phyloP scores from a whole-genome alignment of 179 eudicot species.

The Kewa caespitosa region DNA sequence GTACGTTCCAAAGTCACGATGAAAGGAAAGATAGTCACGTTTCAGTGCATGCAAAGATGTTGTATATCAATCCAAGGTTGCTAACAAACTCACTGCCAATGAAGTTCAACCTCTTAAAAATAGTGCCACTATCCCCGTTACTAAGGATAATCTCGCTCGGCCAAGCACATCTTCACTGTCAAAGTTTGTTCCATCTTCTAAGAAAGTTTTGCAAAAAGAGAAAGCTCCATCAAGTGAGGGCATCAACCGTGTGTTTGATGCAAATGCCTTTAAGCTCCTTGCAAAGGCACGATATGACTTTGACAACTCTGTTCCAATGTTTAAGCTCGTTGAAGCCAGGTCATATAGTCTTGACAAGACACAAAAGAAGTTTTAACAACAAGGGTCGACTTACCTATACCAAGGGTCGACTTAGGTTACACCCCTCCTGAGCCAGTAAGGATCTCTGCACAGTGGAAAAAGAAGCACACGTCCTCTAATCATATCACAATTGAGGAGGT shows the following conservation, averaged over 20 bases:
- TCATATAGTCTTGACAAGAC: not conserved
- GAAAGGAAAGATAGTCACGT: no score
- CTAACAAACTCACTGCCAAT: not conserved
- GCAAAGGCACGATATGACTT: constrained; percentile 4
- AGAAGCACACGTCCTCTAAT: no score
- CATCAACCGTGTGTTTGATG: not conserved
- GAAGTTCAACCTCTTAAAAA: no score
- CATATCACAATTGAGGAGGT: no score
- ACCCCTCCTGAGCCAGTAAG: not conserved
- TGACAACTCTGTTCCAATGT: not conserved
- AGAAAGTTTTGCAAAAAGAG: not conserved
- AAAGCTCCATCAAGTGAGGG: not conserved
- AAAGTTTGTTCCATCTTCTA: not conserved
- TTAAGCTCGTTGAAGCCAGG: not conserved
- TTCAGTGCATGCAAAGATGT: no score
- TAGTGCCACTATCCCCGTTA: no score
- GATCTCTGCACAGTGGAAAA: no score
- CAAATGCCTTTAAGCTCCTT: constrained; percentile 4
- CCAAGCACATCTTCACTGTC: not conserved
- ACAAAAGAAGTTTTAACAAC: not conserved
- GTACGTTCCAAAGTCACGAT: no score
- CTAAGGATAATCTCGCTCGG: not conserved
- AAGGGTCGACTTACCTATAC: not conserved
- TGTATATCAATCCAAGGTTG: no score
- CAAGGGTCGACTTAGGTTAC: not conserved